Evolutionary conservation across 768 basidiomycete genomes (phyloP), one percentile per base, ranked within the genome.

Genomic region (Termitomyces sp.): DNA sequence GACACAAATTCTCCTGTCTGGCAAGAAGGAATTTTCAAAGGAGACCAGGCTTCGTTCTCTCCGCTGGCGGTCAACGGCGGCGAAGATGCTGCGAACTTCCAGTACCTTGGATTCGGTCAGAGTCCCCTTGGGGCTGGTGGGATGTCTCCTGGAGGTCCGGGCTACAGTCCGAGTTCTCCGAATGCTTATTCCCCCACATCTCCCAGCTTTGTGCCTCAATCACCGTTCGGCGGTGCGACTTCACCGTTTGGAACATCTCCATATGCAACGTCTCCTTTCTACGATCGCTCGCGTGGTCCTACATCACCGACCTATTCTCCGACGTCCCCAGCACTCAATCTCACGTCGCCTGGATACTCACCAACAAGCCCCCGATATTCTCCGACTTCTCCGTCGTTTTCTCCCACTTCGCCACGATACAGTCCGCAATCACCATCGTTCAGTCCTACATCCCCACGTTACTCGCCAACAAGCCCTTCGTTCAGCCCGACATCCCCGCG

Each of bases 401-500:
- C 90, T 2, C 90, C 90, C 0, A 89, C 90, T 0, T 90, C 88
- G 5, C 90, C 90, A 8, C 80, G 84, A 26, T 93, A 90, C 68
- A 90, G 88, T 58, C 93, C 93, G 0, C 88, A 93, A 57, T 93
- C 90, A 1, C 94, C 94, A 9, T 88, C 89, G 14, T 96, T 90
- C 73, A 88, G 85, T 58, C 94, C 93, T 1, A 92, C 93, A 11
- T 93, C 91, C 2, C 94, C 92, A 14, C 81, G 87, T 1, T 93
- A 92, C 66, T 93, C 91, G 11, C 93, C 93, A 1, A 88, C 92
- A 30, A 90, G 88, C 65, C 93, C 94, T 0, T 90, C 88, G 0
- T 96, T 93, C 77, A 92, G 89, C 60, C 92, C 92, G 22, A 85
- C 90, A n/a, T 93, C 91, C n/a, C 94, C 93, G 11, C 79, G 88